Percentiles rank a stretch among this genome's conserved stretches.
phyloP scores from a whole-genome alignment of 2,329 filamentous ascomycete genomes.

The Apiospora rasikravindrae region DNA sequence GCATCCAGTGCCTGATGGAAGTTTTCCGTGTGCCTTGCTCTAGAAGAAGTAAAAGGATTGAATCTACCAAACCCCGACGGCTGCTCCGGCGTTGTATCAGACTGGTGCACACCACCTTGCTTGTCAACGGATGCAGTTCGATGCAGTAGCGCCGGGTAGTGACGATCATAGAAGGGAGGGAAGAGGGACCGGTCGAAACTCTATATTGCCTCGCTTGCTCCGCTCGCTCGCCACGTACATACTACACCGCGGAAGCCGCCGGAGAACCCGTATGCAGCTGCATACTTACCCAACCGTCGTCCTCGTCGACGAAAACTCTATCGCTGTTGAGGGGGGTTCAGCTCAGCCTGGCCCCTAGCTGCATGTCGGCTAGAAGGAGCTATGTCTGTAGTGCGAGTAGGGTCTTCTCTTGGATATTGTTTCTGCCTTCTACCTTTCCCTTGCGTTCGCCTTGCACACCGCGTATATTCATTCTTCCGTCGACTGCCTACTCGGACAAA shows the following conservation, averaged over 20 bases:
- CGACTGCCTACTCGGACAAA: not conserved
- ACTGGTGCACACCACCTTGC: not conserved
- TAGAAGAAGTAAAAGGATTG: not conserved
- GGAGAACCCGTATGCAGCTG: not conserved
- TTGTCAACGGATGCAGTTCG: not conserved
- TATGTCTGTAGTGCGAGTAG: no score
- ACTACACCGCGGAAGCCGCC: not conserved
- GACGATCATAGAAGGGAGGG: not conserved
- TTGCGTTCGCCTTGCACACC: not conserved
- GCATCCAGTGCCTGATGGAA: not conserved
- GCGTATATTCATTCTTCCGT: not conserved
- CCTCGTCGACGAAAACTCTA: not conserved
- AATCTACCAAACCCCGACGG: not conserved
- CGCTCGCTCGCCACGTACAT: not conserved
- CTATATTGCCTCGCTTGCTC: not conserved
- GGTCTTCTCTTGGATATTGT: not conserved
- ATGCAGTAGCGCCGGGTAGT: slow-evolving; percentile 7
- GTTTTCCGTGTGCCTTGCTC: not conserved
- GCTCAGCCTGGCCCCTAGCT: not conserved
- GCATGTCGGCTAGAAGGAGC: not conserved
- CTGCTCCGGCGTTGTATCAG: not conserved
- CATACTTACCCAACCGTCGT: not conserved
- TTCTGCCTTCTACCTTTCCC: not conserved
- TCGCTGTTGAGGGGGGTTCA: not conserved
- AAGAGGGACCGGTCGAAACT: not conserved